Evolutionary conservation across 257 asterid species (phyloP).

Genomic region (Plectranthus barbatus): DNA sequence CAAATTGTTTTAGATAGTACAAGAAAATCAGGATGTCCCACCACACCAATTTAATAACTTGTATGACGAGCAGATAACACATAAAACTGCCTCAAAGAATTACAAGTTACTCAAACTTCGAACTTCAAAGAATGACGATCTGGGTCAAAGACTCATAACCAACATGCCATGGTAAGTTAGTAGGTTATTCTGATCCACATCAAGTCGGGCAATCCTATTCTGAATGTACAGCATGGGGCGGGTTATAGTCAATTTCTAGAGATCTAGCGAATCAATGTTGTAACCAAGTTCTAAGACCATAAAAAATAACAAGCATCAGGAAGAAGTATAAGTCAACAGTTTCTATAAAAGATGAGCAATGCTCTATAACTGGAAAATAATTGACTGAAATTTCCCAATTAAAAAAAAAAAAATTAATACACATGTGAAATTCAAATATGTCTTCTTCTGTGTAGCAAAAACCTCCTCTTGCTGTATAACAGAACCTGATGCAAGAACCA

Average conservation of each 20-base stretch:
- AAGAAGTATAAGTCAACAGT: not conserved
- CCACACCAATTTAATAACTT: not conserved
- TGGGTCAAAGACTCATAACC: not conserved
- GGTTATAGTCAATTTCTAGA: not conserved
- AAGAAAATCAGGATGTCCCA: too few species aligned
- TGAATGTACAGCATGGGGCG: not conserved
- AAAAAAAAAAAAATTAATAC: slow-evolving; percentile 41
- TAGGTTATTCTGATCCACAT: too few species aligned
- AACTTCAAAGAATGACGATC: not conserved
- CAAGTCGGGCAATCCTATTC: not conserved
- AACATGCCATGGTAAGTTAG: too few species aligned
- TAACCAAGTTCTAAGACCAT: slow-evolving; percentile 7
- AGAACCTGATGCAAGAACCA: slow-evolving; percentile 63
- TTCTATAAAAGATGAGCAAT: slow-evolving; percentile 1
- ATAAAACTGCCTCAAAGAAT: not conserved
- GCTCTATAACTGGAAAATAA: too few species aligned
- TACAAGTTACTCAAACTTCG: not conserved
- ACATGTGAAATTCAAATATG: slow-evolving; percentile 79
- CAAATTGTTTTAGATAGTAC: too few species aligned
- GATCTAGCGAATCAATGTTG: too few species aligned
- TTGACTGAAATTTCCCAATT: too few species aligned
- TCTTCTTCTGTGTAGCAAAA: slow-evolving; percentile 95
- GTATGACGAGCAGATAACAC: not conserved
- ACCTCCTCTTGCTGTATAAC: slow-evolving; percentile 97
- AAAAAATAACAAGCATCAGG: not conserved